Base-by-base conservation (phyloP, 148 eudicot genomes). In the Silene latifolia region DNA sequence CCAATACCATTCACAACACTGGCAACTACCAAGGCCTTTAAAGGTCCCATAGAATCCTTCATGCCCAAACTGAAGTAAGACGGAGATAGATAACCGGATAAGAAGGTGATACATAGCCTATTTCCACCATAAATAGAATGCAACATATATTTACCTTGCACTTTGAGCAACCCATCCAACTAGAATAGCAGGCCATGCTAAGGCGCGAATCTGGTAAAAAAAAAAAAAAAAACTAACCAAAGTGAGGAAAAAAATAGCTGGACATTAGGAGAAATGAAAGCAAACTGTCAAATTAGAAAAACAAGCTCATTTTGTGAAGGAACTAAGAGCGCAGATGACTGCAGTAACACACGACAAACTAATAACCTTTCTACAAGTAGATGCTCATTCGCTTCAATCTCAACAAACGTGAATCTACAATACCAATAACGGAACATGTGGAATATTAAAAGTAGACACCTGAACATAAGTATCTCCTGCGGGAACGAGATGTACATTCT, bases 91-190 rank as follows among this genome's bases (percentile, higher is more conserved):
- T 29, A 61, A 71, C 32, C 29, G 32, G 19, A 14, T 66, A 53
- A 71, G 39, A 54, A 53, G 61, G 17, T 35, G 21, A 35, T 57
- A 27, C 44, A 69, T 0, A 19, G n/a, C 60, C 60, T 44, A 23
- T 20, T 75, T 75, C 65, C 24, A 20, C 42, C 15, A 75, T 7
- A 14, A 32, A 11, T 35, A 39, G 7, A 19, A 12, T 56, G 42
- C 54, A 48, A 48, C 44, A 39, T 46, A 29, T 19, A 68, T 53
- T 54, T 61, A 96, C 99, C 99, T 96, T 77, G 98, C 99, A 82
- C 99, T 92, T 80, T 96, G 98, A 82, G 98, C 97, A 82, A 96
- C 93, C 98, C 93, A 92, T 80, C 99, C 98, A 79, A 90, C 82
- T 76, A 96, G 93, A 78, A 90, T 81, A 60, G 98, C 98, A 72